Base-by-base conservation (phyloP, 192 early-diverging fungal genomes). In the Coemansia furcata region DNA sequence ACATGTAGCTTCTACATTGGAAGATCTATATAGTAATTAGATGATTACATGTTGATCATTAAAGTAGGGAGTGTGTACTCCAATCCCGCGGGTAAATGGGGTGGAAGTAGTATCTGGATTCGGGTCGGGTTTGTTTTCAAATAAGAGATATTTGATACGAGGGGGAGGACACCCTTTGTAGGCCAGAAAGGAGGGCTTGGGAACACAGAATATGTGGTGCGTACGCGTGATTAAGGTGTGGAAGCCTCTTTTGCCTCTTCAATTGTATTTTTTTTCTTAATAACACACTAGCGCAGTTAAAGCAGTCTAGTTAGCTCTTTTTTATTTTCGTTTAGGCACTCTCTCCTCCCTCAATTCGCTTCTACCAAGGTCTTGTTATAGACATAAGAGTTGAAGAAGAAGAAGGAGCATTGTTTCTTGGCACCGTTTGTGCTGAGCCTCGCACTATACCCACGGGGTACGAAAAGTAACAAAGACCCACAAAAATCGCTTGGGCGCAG, bases 131-230 rank as follows among this genome's bases (percentile, higher is more conserved):
- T 26, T 26, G 23, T 26, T 26, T 26, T 26, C 23, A 26, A 26
- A 26, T 26, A 0, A 1, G 23, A 26, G 23, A 26, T 47, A 19
- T n/a, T 47, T n/a, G n/a, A 21, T 47, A 47, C n/a, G 17, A 47
- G 46, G 6, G 7, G 17, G 11, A 66, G 50, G 36, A 68, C 36
- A 55, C 59, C 67, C 72, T 68, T 74, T 29, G 59, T 36, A 12
- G 32, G 32, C 17, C 4, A 11, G 50, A 21, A 17, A 29, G 63
- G 43, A 59, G 10, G 19, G 30, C 32, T 52, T 66, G 46, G 35
- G 23, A 30, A 47, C 19, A 47, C 0, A 9, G 4, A 42, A 42
- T 15, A 42, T 11, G 1, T 21, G 4, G 19, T 47, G 46, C 19
- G n/a, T n/a, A 23, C 46, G n/a, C 46, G 46, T 47, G 46, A 47